phyloP scores from a whole-genome alignment of 1,139 yeast genomes.

The Protomyces gravidus region DNA sequence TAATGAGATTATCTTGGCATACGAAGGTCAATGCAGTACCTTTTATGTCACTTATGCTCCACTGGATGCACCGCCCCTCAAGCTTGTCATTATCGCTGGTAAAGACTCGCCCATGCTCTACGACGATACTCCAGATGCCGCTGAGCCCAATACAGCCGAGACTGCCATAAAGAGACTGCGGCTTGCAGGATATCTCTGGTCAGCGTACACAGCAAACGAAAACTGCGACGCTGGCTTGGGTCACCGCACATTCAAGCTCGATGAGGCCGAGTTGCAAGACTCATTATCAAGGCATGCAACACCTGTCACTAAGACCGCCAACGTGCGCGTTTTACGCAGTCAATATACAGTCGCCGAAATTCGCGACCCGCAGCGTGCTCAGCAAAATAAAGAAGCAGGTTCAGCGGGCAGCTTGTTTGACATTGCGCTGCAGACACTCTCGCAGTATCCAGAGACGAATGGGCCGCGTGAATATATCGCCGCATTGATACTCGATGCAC shows the following conservation, averaged over 20 bases:
- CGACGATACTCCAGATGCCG: slow-evolving; percentile 53
- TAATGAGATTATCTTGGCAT: slow-evolving; percentile 45
- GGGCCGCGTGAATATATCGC: slow-evolving; percentile 63
- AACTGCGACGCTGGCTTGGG: slow-evolving; percentile 79
- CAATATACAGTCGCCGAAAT: slow-evolving; percentile 52
- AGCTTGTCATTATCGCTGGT: slow-evolving; percentile 71
- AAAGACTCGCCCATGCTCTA: slow-evolving; percentile 67
- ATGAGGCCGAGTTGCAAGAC: slow-evolving; percentile 58
- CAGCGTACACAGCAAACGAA: slow-evolving; percentile 88
- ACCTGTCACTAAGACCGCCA: slow-evolving; percentile 49
- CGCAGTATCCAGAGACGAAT: slow-evolving; percentile 38
- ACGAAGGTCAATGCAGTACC: not conserved
- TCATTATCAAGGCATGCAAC: slow-evolving; percentile 42
- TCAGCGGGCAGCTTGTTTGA: slow-evolving; percentile 71
- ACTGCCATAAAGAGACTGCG: slow-evolving; percentile 74
- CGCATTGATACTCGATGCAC: slow-evolving; percentile 75
- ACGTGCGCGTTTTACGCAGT: slow-evolving; percentile 71
- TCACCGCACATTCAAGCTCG: slow-evolving; percentile 70
- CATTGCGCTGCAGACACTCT: slow-evolving; percentile 71
- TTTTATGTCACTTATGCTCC: slow-evolving; percentile 49
- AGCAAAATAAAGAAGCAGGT: slow-evolving; percentile 70
- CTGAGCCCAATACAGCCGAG: slow-evolving; percentile 66
- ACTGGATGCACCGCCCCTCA: slow-evolving; percentile 71
- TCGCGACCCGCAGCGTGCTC: slow-evolving; percentile 75
- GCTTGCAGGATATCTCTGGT: slow-evolving; percentile 84